phyloP scores from a whole-genome alignment of 164 flowering plant species.

The Echeveria elegans region DNA sequence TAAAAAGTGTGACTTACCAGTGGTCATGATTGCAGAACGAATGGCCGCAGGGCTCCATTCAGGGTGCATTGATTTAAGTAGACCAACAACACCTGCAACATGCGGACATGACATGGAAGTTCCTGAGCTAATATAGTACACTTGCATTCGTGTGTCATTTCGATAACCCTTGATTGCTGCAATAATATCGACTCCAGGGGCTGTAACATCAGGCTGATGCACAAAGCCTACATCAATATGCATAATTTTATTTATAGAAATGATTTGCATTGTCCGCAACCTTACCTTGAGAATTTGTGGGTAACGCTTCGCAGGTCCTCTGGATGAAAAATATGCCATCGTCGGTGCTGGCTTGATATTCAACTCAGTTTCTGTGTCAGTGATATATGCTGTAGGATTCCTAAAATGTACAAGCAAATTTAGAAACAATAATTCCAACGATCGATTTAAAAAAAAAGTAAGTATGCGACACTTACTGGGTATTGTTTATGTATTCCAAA shows the following conservation, averaged over 20 bases:
- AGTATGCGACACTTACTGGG: neutral
- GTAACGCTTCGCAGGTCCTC: neutral
- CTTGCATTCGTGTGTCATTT: neutral
- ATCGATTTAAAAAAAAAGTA: neutral
- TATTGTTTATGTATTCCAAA: no score
- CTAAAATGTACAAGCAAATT: neutral
- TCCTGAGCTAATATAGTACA: neutral
- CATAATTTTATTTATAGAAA: no score
- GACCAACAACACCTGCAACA: neutral
- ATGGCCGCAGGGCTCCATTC: constrained; percentile 8
- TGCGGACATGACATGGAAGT: constrained; percentile 8
- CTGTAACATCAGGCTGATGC: neutral
- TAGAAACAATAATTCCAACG: neutral
- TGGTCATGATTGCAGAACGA: constrained; percentile 6
- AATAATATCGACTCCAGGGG: neutral
- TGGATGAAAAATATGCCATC: neutral
- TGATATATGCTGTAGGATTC: neutral
- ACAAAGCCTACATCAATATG: neutral
- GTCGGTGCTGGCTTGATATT: neutral
- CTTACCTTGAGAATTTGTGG: constrained; percentile 2
- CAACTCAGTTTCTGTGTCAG: neutral
- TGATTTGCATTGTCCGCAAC: neutral
- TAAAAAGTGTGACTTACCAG: neutral
- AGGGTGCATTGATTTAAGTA: neutral
- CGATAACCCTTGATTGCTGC: neutral